Percentiles rank a stretch among this genome's conserved stretches.
Conservation (phyloP, 2,329 filamentous ascomycete genomes). For the Sporothrix brunneoviolacea region DNA sequence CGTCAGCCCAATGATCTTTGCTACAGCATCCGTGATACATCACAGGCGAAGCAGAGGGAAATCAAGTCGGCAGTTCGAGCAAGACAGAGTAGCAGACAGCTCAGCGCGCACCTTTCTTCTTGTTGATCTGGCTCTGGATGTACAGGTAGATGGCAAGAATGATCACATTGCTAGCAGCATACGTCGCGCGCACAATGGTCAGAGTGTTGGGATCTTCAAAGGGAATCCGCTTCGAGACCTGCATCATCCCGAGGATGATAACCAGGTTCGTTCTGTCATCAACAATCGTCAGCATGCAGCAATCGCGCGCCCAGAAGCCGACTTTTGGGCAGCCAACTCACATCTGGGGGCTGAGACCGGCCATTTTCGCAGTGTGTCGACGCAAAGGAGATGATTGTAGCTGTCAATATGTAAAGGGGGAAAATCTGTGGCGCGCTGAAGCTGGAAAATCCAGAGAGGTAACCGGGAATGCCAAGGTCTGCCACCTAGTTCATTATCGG, state of each 20-base stretch:
- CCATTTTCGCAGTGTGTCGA: slow-evolving; percentile 42
- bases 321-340: slow-evolving; percentile 31
- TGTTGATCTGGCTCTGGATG: slow-evolving; percentile 78
- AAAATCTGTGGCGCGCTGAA: background rate
- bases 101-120: slow-evolving; percentile 89
- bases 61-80: too few relatives aligned
- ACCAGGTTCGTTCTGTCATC: slow-evolving; percentile 73
- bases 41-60: too few relatives aligned
- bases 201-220: slow-evolving; percentile 73
- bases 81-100: too few relatives aligned
- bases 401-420: slow-evolving; percentile 8
- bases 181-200: slow-evolving; percentile 48
- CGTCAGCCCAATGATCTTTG: too few relatives aligned
- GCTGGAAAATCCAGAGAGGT: too few relatives aligned
- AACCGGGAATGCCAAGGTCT: too few relatives aligned
- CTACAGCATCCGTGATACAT: too few relatives aligned
- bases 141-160: slow-evolving; percentile 82
- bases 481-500: too few relatives aligned
- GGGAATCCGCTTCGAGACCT: slow-evolving; percentile 90
- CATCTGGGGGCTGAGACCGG: slow-evolving; percentile 56
- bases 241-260: slow-evolving; percentile 97
- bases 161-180: slow-evolving; percentile 63
- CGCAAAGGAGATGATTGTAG: too few relatives aligned
- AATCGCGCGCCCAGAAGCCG: too few relatives aligned
- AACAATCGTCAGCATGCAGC: too few relatives aligned